phyloP scores from a whole-genome alignment of 1,284 basidiomycete species.

The Ustilago xerochloae region DNA sequence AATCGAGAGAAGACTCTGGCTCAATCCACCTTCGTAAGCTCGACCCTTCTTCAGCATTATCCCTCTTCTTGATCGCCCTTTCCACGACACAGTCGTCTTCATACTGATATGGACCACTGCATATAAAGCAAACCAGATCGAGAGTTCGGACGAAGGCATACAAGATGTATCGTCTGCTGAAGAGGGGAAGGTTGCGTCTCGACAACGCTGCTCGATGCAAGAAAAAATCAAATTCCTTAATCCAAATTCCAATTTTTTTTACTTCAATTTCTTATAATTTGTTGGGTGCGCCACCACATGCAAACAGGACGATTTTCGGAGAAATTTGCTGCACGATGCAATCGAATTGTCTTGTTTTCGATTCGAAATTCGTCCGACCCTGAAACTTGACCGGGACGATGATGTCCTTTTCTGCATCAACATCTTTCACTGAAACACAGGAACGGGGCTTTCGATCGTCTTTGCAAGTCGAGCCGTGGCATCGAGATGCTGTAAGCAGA shows the following conservation, averaged over 20 bases:
- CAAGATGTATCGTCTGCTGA: too few relatives aligned
- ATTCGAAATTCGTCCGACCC: slow-evolving; percentile 3
- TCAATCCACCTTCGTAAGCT: too few relatives aligned
- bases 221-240: background rate
- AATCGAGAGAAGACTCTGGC: background rate
- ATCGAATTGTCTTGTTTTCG: background rate
- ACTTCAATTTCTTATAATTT: background rate
- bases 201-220: background rate
- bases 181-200: too few relatives aligned
- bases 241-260: background rate
- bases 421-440: background rate
- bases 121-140: too few relatives aligned
- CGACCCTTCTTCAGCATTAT: too few relatives aligned
- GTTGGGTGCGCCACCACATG: background rate
- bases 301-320: slow-evolving; percentile 14
- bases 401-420: background rate
- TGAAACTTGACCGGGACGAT: slow-evolving; percentile 1
- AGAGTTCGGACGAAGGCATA: too few relatives aligned
- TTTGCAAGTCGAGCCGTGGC: background rate
- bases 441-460: background rate
- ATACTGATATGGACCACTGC: too few relatives aligned
- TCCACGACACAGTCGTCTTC: too few relatives aligned
- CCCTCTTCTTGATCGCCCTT: too few relatives aligned
- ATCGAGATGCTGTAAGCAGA: background rate
- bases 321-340: slow-evolving; percentile 8